These are phyloP conservation scores for Penicillium canescens DNA, from an alignment of 495 filamentous ascomycete species.

Conservation along the genomic window DNA sequence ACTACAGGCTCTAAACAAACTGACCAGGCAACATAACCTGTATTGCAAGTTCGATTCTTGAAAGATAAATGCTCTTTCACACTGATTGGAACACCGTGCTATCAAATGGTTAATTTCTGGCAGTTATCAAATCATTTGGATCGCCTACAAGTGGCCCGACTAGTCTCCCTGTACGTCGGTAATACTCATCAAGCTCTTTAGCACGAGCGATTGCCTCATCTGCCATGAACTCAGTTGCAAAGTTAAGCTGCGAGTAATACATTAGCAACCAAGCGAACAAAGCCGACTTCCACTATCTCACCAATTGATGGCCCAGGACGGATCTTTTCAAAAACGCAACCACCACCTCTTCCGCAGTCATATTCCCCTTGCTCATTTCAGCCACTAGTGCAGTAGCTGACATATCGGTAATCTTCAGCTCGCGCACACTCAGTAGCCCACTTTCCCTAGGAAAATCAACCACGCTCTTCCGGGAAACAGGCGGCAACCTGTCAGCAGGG, in stretches of 20 bases:
- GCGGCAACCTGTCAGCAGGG: slow-evolving; percentile 29
- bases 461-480: slow-evolving; percentile 34
- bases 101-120: slow-evolving; percentile 17
- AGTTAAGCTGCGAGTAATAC: slow-evolving; percentile 47
- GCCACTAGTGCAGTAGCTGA: slow-evolving; percentile 53
- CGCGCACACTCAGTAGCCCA: slow-evolving; percentile 50
- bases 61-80: slow-evolving; percentile 69
- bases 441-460: slow-evolving; percentile 42
- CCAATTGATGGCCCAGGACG: slow-evolving; percentile 61
- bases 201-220: slow-evolving; percentile 61
- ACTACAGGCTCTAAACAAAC: background rate
- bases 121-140: background rate
- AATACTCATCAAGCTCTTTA: slow-evolving; percentile 55
- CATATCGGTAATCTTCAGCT: slow-evolving; percentile 60
- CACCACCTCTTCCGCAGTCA: slow-evolving; percentile 58
- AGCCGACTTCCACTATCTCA: slow-evolving; percentile 3
- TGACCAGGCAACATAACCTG: slow-evolving; percentile 42
- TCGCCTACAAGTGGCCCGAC: slow-evolving; percentile 38
- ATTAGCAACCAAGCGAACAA: background rate
- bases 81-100: slow-evolving; percentile 68
- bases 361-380: slow-evolving; percentile 45
- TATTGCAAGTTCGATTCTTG: slow-evolving; percentile 42
- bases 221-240: slow-evolving; percentile 68
- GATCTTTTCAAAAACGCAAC: slow-evolving; percentile 63
- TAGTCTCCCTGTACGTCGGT: slow-evolving; percentile 34